These are phyloP conservation scores for Balamuthia mandrillaris DNA, from an alignment of 208 protist species.

Conservation along the genomic window DNA sequence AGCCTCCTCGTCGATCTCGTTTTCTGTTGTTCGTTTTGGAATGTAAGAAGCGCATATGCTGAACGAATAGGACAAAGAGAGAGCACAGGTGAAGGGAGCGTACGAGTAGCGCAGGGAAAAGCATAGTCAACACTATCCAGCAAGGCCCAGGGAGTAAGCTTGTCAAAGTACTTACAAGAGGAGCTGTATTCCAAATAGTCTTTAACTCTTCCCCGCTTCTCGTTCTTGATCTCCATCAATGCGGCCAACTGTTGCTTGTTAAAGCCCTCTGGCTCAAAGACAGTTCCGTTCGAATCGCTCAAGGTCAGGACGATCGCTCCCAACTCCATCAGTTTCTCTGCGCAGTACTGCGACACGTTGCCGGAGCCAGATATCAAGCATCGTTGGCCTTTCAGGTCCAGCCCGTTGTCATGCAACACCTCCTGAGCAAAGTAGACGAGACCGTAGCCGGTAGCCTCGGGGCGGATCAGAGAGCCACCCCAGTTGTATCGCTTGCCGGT, in stretches of 20 bases:
- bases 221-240: constrained; percentile 78
- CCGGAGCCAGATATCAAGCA: constrained; percentile 81
- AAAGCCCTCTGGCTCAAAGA: constrained; percentile 81
- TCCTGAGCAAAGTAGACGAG: constrained; percentile 82
- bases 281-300: constrained; percentile 79
- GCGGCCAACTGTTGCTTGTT: constrained; percentile 71
- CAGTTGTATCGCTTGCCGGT: constrained; percentile 85
- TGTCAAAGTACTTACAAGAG: constrained; percentile 68
- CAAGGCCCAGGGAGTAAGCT: constrained; percentile 72
- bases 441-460: constrained; percentile 90
- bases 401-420: constrained; percentile 73
- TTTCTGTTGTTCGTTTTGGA: constrained; percentile 88
- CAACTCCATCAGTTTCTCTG: constrained; percentile 79
- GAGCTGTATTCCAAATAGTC: constrained; percentile 65
- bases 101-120: constrained; percentile 83
- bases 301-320: constrained; percentile 80
- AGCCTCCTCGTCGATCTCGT: constrained; percentile 83
- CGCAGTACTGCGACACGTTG: constrained; percentile 85
- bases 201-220: constrained; percentile 64
- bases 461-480: constrained; percentile 85
- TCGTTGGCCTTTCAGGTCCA: constrained; percentile 75
- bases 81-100: no score
- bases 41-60: no score
- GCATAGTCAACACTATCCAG: constrained; percentile 35
- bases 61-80: no score